Conservation (phyloP, 2,329 filamentous ascomycete species). For the Xylariales sp. region DNA sequence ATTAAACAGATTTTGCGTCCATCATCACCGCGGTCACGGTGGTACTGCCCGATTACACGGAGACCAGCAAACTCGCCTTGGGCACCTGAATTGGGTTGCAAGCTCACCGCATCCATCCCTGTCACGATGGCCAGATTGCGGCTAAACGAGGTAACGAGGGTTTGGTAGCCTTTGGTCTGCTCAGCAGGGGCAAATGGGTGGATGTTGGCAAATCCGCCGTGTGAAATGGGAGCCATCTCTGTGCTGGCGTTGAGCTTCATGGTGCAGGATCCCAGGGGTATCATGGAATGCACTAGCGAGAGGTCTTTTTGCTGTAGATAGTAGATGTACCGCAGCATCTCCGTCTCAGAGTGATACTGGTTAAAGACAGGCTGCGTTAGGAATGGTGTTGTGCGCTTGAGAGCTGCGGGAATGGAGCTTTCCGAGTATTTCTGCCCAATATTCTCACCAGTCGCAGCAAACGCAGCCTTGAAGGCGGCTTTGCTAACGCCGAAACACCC, state of each 20-base stretch:
- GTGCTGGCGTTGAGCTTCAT: constrained; percentile 97
- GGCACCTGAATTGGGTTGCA: constrained; percentile 94
- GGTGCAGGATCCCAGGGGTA: constrained; percentile 91
- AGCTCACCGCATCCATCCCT: constrained; percentile 81
- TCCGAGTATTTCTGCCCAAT: constrained; percentile 26
- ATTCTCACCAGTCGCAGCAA: constrained; percentile 36
- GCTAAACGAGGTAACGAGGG: constrained; percentile 69
- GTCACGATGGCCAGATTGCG: constrained; percentile 77
- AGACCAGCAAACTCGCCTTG: constrained; percentile 94
- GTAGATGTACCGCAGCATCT: constrained; percentile 88
- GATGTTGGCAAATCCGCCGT: constrained; percentile 69
- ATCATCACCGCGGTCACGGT: constrained; percentile 59
- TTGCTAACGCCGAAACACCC: too few species aligned
- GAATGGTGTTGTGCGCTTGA: constrained; percentile 70
- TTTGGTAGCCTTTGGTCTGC: constrained; percentile 63
- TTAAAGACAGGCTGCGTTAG: constrained; percentile 94
- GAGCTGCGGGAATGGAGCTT: constrained; percentile 48
- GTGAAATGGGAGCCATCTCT: constrained; percentile 85
- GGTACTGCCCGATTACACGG: constrained; percentile 81
- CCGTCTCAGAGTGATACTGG: constrained; percentile 89
- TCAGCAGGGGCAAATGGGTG: constrained; percentile 73
- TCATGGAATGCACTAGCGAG: constrained; percentile 95
- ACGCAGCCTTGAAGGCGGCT: too few species aligned
- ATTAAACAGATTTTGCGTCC: constrained; percentile 91
- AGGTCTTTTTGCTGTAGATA: constrained; percentile 92